phyloP scores from a whole-genome alignment of 257 asterid species.

The Mentha longifolia region DNA sequence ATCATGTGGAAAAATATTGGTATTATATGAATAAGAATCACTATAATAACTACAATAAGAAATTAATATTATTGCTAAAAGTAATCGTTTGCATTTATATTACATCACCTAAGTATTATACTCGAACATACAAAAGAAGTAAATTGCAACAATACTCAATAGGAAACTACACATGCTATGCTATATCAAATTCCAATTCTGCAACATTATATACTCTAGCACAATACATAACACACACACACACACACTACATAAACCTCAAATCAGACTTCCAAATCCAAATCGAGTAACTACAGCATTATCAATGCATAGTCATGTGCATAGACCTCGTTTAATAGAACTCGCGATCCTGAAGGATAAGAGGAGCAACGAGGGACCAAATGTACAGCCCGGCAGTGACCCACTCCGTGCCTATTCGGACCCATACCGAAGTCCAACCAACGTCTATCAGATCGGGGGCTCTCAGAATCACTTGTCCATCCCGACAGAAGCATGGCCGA shows the following conservation, averaged over 20 bases:
- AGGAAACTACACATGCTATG: too few species aligned
- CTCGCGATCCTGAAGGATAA: constrained; percentile 79
- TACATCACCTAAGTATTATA: too few species aligned
- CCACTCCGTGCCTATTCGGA: constrained; percentile 83
- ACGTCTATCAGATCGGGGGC: constrained; percentile 77
- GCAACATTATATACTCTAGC: neutral
- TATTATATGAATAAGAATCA: too few species aligned
- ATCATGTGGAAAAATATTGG: too few species aligned
- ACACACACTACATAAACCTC: neutral
- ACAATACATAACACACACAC: too few species aligned
- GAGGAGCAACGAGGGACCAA: constrained; percentile 94
- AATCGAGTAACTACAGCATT: too few species aligned
- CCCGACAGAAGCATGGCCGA: constrained; percentile 98
- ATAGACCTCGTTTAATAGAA: constrained; percentile 37
- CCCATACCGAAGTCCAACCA: constrained; percentile 97
- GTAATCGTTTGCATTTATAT: too few species aligned
- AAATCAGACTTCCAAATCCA: neutral
- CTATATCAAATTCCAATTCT: constrained; percentile 8
- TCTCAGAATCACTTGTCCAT: constrained; percentile 80
- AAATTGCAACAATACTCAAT: too few species aligned
- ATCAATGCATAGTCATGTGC: neutral
- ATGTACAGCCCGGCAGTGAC: constrained; percentile 83
- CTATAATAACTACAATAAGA: too few species aligned
- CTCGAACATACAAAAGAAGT: too few species aligned
- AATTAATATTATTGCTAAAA: too few species aligned